Evolutionary conservation across 139 green algal species (phyloP), one percentile per base, ranked within the genome.

Genomic region (Trebouxia sp.): DNA sequence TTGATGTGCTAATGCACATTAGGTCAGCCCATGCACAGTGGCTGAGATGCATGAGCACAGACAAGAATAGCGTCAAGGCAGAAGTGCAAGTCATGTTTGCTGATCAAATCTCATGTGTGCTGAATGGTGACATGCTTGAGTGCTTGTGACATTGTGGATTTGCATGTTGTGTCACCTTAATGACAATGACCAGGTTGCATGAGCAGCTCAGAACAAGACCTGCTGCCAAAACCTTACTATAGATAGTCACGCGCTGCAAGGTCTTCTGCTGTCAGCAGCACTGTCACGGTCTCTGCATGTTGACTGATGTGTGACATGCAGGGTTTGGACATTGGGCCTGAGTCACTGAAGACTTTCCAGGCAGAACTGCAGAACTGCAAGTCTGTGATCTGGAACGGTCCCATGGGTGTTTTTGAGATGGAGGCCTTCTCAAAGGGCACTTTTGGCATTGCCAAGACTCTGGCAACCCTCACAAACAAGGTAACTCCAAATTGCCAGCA

Each of bases 361-460:
- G 85, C 89, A n/a, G 93, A 89, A 32, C 91, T 99, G 81, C 75
- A 85, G 35, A 90, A 97, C 70, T 94, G 88, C 90, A 96, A 98
- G 93, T 97, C 94, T 50, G 90, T 99, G 48, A 88, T 99, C 56
- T 99, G 97, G 97, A 99, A 99, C 90, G 97, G 80, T 30, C 94
- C 94, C 65, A 97, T 97, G 92, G 96, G 96, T 39, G 96, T 99
- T 78, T 99, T 99, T 76, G 96, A 99, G 92, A 95, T 98, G 78
- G 91, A 97, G 67, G 93, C 93, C 76, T 99, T 99, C 81, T 88
- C 95, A 70, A 92, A 85, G 62, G 96, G 96, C 79, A 99, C 96
- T 62, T 87, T 95, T 56, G 89, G 85, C 58, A 93, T 99, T 67
- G 96, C 96, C 72, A 82, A 98, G 58, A 95, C 89, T 67, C 91